These are phyloP conservation scores for Syzygium oleosum DNA, from an alignment of 345 rosid genomes.

Conservation along the genomic window DNA sequence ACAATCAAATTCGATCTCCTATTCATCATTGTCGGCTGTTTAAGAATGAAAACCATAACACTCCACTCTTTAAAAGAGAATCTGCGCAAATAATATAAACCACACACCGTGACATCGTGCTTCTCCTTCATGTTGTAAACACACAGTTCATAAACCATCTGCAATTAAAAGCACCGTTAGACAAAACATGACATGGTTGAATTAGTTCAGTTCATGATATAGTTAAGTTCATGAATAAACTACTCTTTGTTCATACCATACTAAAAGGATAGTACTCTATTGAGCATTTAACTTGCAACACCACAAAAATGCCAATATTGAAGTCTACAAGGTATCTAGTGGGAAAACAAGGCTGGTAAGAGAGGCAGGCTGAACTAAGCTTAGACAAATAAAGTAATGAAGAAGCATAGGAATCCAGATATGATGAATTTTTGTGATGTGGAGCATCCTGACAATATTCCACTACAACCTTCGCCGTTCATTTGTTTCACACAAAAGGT, in stretches of 20 bases:
- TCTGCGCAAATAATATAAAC: background rate
- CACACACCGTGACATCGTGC: conserved; percentile 63
- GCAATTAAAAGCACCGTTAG: conserved; percentile 10
- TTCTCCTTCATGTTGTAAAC: conserved; percentile 95
- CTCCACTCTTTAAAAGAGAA: fast-evolving
- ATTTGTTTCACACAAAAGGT: background rate
- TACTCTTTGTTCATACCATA: background rate
- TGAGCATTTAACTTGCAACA: background rate
- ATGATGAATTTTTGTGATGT: background rate
- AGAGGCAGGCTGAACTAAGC: background rate
- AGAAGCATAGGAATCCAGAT: background rate
- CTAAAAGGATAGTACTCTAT: background rate
- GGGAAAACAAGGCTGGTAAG: background rate
- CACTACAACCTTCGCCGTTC: too few relatives aligned
- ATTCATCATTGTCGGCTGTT: background rate
- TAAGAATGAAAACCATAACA: background rate
- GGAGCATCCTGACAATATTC: too few relatives aligned
- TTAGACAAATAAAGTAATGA: background rate
- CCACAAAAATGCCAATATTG: background rate
- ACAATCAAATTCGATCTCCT: background rate
- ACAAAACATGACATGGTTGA: background rate
- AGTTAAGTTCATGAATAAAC: background rate
- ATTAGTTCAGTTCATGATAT: background rate
- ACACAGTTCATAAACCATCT: conserved; percentile 92
- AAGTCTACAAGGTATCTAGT: background rate